These are phyloP conservation scores for Sclerotinia nivalis DNA, from an alignment of 2,329 filamentous ascomycete genomes.

Conservation along the genomic window DNA sequence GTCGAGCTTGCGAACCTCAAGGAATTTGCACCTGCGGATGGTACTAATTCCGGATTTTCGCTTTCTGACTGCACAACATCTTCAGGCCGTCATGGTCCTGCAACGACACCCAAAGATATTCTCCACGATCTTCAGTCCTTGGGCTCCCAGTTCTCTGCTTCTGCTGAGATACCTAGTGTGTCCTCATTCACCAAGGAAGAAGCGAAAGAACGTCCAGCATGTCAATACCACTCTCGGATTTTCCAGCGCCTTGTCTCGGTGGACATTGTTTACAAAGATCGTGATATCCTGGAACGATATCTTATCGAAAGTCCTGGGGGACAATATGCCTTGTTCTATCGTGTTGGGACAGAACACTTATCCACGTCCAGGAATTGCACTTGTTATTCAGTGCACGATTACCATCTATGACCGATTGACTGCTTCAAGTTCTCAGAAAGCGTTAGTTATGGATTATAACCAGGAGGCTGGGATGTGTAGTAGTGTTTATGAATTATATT, in stretches of 20 bases:
- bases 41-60: background rate
- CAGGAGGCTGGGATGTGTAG: background rate
- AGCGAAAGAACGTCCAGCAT: background rate
- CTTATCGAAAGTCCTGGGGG: background rate
- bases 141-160: background rate
- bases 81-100: background rate
- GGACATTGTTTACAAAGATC: background rate
- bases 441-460: background rate
- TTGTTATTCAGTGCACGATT: background rate
- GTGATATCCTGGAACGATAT: background rate
- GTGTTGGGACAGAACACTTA: background rate
- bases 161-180: background rate
- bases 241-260: background rate
- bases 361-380: constrained; percentile 15
- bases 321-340: background rate
- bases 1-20: background rate
- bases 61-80: background rate
- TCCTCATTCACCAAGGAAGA: background rate
- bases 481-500: background rate
- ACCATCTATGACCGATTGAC: background rate
- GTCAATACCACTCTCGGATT: background rate
- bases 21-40: background rate
- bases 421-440: background rate
- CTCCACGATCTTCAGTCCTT: background rate
- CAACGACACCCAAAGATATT: background rate